phyloP scores from a whole-genome alignment of 1,139 yeast genomes.

The Spathaspora sp. region DNA sequence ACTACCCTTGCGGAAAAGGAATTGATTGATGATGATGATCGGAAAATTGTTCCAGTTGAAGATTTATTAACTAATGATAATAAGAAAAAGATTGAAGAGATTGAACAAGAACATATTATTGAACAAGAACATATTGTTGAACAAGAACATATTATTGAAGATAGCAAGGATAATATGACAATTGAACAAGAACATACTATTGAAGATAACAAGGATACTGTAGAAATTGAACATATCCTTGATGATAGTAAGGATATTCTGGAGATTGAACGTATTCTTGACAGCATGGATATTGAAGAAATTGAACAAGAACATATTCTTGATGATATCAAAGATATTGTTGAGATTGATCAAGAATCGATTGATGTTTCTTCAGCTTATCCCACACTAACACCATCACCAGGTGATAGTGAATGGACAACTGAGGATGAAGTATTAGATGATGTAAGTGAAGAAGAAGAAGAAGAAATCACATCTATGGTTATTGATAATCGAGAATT shows the following conservation, averaged over 20 bases:
- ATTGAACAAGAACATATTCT: constrained; percentile 2
- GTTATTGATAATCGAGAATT: constrained; percentile 31
- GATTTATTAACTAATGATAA: not conserved
- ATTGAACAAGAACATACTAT: not conserved
- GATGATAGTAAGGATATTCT: too few species aligned
- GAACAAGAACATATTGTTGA: not conserved
- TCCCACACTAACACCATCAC: too few species aligned
- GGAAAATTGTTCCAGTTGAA: not conserved
- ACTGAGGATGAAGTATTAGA: constrained; percentile 7
- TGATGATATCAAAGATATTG: not conserved
- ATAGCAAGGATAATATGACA: too few species aligned
- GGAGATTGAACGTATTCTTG: too few species aligned
- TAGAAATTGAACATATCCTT: too few species aligned
- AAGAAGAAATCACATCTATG: constrained; percentile 16
- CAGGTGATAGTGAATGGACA: not conserved
- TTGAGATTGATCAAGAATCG: not conserved
- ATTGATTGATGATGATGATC: not conserved
- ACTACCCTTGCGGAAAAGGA: constrained; percentile 21
- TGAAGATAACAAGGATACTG: not conserved
- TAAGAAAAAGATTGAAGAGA: not conserved
- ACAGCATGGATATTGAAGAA: too few species aligned
- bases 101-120: not conserved
- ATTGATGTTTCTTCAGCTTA: not conserved
- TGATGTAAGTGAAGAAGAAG: constrained; percentile 7
- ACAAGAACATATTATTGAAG: too few species aligned